Evolutionary conservation across 2,329 filamentous ascomycete genomes (phyloP), one percentile per base, ranked within the genome.

Genomic region (Penicillium janthinellum): DNA sequence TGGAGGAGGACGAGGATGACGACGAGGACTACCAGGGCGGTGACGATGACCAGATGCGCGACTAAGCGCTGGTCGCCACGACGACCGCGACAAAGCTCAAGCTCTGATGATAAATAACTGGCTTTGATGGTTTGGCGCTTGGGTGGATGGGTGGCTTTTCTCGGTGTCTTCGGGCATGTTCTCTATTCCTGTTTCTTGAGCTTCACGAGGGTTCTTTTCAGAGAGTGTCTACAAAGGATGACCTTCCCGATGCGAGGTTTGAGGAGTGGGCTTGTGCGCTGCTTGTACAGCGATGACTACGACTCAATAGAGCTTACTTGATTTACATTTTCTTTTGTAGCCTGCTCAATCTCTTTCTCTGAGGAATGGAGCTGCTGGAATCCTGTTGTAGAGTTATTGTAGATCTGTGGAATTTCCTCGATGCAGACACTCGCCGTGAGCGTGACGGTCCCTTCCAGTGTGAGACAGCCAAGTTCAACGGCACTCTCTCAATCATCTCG

Each of bases 1-100:
- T 85, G 74, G 79, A 83, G 37, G 83, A 84, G 56, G 86, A 88
- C 62, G 89, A 90, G 64, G 79, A 78, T 62, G 74, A 76, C 52
- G 65, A 73, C 34, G 74, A 78, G 42, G 73, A 76, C 31, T 64
- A 61, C 53, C 20, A 67, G 38, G 62, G 20, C 35, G 50, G 35
- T 20, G 74, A 78, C 12, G 75, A 75, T 14, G 73, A 78, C 59
- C 70, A 74, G 65, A 76, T 72, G 78, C 76, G 64, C 75, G 78
- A 66, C 73, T 79, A 71, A 67, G 55, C 20, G 49, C 39, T 45
- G 4, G 56, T 25, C 48, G 34, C 35, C 22, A 22, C 15, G 48
- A 60, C 60, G 35, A 63, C 47, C 22, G 28, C 53, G 56, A 61
- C 50, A 62, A 60, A 54, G 48, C 44, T 55, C 54, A 58, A 59